These are phyloP conservation scores for Aspergillus leporis DNA, from an alignment of 495 filamentous ascomycete species.

Conservation along the genomic window DNA sequence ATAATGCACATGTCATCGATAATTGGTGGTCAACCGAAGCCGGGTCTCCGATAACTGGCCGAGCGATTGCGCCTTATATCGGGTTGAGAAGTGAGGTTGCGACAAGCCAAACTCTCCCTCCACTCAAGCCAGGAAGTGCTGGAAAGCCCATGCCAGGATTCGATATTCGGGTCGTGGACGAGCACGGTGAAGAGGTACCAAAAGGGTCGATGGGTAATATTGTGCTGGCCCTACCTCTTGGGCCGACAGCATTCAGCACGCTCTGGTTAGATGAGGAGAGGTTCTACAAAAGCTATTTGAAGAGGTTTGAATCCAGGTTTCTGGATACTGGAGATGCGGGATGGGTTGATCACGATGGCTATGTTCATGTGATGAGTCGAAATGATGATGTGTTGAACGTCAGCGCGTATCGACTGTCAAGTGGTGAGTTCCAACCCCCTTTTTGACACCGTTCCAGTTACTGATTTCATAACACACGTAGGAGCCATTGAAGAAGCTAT, in stretches of 20 bases:
- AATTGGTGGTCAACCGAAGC: slow-evolving; percentile 88
- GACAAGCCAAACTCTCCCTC: slow-evolving; percentile 27
- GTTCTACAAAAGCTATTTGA: slow-evolving; percentile 90
- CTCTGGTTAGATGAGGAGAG: slow-evolving; percentile 87
- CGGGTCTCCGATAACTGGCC: slow-evolving; percentile 75
- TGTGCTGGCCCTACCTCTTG: slow-evolving; percentile 86
- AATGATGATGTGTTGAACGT: slow-evolving; percentile 94
- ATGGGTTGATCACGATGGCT: slow-evolving; percentile 84
- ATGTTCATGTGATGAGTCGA: slow-evolving; percentile 92
- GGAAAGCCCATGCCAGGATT: slow-evolving; percentile 81
- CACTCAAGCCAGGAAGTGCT: slow-evolving; percentile 70
- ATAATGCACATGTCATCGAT: slow-evolving; percentile 63
- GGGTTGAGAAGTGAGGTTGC: slow-evolving; percentile 24
- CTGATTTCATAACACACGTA: slow-evolving; percentile 29
- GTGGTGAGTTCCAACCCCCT: neutral
- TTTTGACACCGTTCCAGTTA: no score
- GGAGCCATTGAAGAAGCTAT: slow-evolving; percentile 89
- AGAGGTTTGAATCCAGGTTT: slow-evolving; percentile 28
- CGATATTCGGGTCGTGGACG: slow-evolving; percentile 70
- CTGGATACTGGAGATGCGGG: slow-evolving; percentile 87
- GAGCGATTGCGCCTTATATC: slow-evolving; percentile 49
- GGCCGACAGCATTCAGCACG: slow-evolving; percentile 90
- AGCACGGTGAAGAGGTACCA: slow-evolving; percentile 61
- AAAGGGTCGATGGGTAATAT: slow-evolving; percentile 83
- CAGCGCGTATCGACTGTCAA: slow-evolving; percentile 81